Evolutionary conservation across 1,139 yeast genomes (phyloP), one percentile per base, ranked within the genome.

Genomic region (Sugiyamaella castrensis): DNA sequence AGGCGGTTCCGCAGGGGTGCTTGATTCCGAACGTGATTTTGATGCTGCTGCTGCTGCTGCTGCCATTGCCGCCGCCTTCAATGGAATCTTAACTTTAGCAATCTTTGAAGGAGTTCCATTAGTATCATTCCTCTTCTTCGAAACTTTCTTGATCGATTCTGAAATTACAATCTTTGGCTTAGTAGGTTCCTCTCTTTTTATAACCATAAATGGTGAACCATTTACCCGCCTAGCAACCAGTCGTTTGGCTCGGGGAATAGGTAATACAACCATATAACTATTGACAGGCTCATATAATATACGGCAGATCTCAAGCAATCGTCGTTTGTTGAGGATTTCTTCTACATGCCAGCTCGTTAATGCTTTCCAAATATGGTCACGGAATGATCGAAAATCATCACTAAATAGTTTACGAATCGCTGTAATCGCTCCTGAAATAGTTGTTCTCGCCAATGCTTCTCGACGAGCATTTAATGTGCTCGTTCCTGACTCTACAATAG

Each of bases 191-290:
- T 13, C 43, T 48, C 19, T 42, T 28, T 36, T 42, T 8, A 42
- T 42, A 7, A 42, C 40, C 24, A 43, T 31, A 6, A 13, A n/a
- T 28, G 26, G 24, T 15, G 27, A 37, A n/a, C 30, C 37, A 15
- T 40, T 39, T 27, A 34, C 29, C 12, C 76, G 64, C 56, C 75
- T 77, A 1, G 86, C 85, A 2, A 79, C 80, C 34, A 91, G 71
- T 58, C 80, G 80, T 65, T 79, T 82, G 53, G 82, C 83, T 47
- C 79, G 75, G 2, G 96, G 97, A 13, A 82, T 70, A 1, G 82
- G 77, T 15, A 89, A 69, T 9, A 71, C 76, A 1, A 88, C 87
- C 16, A 77, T 63, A 42, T 82, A 19, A 19, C 80, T 73, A 56
- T 85, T 84, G 32, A 72, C 68, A n/a, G 88, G 80, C 37, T 77